phyloP scores from a whole-genome alignment of 2,329 filamentous ascomycete genomes.

The Curvularia spicifera region DNA sequence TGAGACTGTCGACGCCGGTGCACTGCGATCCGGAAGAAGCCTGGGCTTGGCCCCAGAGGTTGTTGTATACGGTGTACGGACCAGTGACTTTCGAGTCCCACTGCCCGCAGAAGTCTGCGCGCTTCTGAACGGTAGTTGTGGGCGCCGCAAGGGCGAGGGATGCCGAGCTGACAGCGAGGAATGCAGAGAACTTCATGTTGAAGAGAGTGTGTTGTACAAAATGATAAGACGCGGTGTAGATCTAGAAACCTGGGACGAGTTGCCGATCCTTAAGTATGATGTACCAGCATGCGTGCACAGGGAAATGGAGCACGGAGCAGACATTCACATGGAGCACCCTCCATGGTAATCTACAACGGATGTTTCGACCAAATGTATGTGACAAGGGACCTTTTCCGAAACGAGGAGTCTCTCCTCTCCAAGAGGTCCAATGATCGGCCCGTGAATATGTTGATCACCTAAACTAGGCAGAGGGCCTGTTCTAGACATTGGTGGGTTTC shows the following conservation, averaged over 20 bases:
- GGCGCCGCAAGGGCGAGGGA: conserved; percentile 40
- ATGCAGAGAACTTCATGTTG: conserved; percentile 41
- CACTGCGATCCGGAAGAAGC: conserved; percentile 57
- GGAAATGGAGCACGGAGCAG: conserved; percentile 15
- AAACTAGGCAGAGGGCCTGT: background rate
- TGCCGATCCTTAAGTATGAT: conserved; percentile 22
- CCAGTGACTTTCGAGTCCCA: conserved; percentile 39
- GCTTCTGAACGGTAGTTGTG: conserved; percentile 36
- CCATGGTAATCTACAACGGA: conserved; percentile 8
- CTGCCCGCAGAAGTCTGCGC: conserved; percentile 44
- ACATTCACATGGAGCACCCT: conserved; percentile 15
- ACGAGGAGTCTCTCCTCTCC: conserved; percentile 8
- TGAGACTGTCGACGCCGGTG: conserved; percentile 51
- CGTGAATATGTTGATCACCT: conserved; percentile 5
- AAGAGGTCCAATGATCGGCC: conserved; percentile 3
- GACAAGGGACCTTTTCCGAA: conserved; percentile 11
- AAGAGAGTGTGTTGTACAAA: background rate
- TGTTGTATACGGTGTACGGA: conserved; percentile 47
- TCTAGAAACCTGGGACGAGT: conserved; percentile 8
- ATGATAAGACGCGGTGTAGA: background rate
- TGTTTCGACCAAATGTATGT: conserved; percentile 16
- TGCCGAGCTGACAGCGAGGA: conserved; percentile 36
- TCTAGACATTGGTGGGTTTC: conserved; percentile 25
- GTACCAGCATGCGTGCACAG: background rate
- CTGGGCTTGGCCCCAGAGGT: conserved; percentile 53